Evolutionary conservation across 208 protist genomes (phyloP), one percentile per base, ranked within the genome.

Genomic region (Novymonas esmeraldas): DNA sequence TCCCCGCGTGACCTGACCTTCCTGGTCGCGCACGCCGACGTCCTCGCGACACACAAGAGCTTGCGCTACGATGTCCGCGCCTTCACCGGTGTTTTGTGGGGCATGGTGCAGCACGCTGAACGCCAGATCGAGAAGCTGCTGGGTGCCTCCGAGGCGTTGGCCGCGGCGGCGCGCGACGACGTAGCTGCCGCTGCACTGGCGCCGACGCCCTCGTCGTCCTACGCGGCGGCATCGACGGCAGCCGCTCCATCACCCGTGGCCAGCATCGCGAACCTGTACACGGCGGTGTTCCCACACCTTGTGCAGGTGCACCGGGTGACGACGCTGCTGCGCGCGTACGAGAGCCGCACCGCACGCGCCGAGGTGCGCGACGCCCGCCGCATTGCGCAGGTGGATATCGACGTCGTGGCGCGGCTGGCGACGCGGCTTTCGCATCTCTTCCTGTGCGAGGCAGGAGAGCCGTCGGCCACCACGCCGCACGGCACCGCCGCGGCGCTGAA

Each of bases 51-150:
- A n/a, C 38, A 79, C 64, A 52, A 49, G 56, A 55, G 64, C 33
- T 44, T 93, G 18, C 61, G 65, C 1, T 93, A 86, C 67, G 84
- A 93, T 59, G 89, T 87, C 63, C 42, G 60, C 34, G 79, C 82
- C 34, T 73, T 93, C 16, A 81, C 65, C 1, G 64, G 73, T 10
- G 72, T 93, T 29, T 63, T 93, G 29, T 93, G 87, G 84, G 82
- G 79, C 29, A 87, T 89, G 68, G 58, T 74, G 45, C 76, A 76
- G 64, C 41, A 81, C 34, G 73, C 68, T 3, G 84, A 83, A 22
- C 56, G 62, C 9, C 41, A 63, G 2, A 58, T 85, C 20, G 79
- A 88, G 52, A 69, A 52, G 63, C 66, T 76, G 52, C 14, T 77
- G 31, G 44, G 62, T 3, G 46, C 50, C n/a, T 36, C 34, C 5